Percentiles rank a stretch among this genome's conserved stretches.
These are phyloP conservation scores for Earliella scabrosa DNA, from an alignment of 1,284 basidiomycete genomes.

Conservation along the genomic window DNA sequence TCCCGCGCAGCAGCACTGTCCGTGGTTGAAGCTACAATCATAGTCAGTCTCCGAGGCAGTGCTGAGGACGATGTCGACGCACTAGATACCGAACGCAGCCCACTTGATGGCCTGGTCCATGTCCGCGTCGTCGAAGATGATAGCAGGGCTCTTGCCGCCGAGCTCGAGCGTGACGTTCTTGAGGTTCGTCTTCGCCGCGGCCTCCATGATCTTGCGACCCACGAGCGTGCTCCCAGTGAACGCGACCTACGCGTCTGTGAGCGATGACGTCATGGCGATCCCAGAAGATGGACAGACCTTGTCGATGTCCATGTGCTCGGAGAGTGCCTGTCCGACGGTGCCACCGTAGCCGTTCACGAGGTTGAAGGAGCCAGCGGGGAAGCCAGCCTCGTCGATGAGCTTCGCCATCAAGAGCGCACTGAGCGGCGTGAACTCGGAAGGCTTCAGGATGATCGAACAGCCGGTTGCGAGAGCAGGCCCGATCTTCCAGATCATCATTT, in stretches of 20 bases:
- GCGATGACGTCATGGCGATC: background rate
- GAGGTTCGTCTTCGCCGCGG: constrained; percentile 83
- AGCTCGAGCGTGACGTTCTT: constrained; percentile 93
- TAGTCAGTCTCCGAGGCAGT: background rate
- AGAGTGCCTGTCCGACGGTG: constrained; percentile 68
- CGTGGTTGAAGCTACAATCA: constrained; percentile 68
- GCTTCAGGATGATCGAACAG: constrained; percentile 85
- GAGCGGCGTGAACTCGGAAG: constrained; percentile 90
- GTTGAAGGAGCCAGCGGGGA: constrained; percentile 78
- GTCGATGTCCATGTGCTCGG: constrained; percentile 66
- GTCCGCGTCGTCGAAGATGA: constrained; percentile 75
- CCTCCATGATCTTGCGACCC: constrained; percentile 85
- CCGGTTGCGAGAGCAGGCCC: constrained; percentile 87
- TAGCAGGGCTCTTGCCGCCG: constrained; percentile 89
- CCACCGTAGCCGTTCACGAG: constrained; percentile 68
- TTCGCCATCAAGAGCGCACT: constrained; percentile 66
- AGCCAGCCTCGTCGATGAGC: constrained; percentile 58
- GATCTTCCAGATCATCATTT: constrained; percentile 85
- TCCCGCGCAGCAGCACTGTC: constrained; percentile 86
- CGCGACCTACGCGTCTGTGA: constrained; percentile 43
- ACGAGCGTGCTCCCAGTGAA: constrained; percentile 82
- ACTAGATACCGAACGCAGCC: constrained; percentile 84
- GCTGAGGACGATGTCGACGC: constrained; percentile 27
- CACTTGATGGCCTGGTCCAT: constrained; percentile 83
- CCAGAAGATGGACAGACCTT: too few relatives aligned